Conservation (phyloP, 2,329 filamentous ascomycete species). For the Teratosphaeria epicoccoides region DNA sequence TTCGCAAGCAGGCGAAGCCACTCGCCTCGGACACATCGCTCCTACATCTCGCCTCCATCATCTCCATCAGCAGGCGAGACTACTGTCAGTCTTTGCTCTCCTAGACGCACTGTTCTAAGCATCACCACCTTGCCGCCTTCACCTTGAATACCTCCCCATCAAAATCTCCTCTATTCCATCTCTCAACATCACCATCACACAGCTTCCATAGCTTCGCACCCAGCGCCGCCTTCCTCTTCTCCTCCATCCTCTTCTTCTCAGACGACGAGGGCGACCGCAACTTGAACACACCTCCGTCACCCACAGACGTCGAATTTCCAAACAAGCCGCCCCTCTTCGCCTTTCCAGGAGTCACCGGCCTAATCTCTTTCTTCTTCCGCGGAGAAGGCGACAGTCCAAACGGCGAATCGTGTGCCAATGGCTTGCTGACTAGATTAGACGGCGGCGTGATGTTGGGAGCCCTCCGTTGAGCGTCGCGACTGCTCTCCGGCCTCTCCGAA, state of each 20-base stretch:
- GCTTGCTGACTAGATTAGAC: slow-evolving; percentile 13
- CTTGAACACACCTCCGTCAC: slow-evolving; percentile 7
- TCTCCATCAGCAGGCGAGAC: no score
- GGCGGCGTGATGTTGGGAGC: slow-evolving; percentile 19
- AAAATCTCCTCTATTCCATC: slow-evolving; percentile 28
- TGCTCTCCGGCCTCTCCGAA: slow-evolving; percentile 14
- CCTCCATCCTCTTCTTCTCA: slow-evolving; percentile 10
- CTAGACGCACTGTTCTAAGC: background rate
- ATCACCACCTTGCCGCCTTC: slow-evolving; percentile 24
- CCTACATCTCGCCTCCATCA: background rate
- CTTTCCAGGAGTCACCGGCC: background rate
- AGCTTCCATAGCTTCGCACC: slow-evolving; percentile 22
- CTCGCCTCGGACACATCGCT: no score
- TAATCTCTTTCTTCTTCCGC: slow-evolving; percentile 8
- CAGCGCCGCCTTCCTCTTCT: slow-evolving; percentile 10
- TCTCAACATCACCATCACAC: slow-evolving; percentile 22
- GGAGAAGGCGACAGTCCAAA: slow-evolving; percentile 16
- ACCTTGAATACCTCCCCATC: slow-evolving; percentile 17
- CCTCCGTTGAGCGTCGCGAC: slow-evolving; percentile 12
- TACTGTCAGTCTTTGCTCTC: no score
- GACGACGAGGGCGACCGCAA: slow-evolving; percentile 9
- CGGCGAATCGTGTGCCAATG: slow-evolving; percentile 18
- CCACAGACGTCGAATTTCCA: slow-evolving; percentile 4
- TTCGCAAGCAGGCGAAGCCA: no score
- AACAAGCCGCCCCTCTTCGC: slow-evolving; percentile 1